A percentile compares a stretch with the other conserved stretches of the same genome.
Evolutionary conservation across 164 flowering plant species (phyloP).

Genomic region (Piper longum): DNA sequence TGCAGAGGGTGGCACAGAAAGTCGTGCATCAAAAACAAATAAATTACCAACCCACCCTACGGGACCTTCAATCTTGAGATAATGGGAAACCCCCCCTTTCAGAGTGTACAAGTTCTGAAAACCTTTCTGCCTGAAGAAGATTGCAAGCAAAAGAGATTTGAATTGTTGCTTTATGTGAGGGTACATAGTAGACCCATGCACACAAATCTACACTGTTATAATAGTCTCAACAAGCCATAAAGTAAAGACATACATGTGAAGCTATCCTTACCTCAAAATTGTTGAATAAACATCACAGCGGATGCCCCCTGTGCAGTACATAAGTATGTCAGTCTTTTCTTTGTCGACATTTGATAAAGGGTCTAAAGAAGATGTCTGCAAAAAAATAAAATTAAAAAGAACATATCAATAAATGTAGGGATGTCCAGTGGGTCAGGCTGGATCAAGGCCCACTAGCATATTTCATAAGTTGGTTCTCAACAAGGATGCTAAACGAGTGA

Average conservation of each 20-base stretch:
- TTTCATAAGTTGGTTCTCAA: too few relatives aligned
- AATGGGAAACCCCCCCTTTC: slow-evolving; percentile 82
- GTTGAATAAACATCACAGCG: slow-evolving; percentile 92
- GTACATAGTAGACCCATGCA: not conserved
- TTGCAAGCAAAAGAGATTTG: not conserved
- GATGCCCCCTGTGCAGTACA: slow-evolving; percentile 98
- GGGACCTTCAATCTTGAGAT: slow-evolving; percentile 73
- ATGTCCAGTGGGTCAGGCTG: too few relatives aligned
- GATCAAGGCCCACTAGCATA: too few relatives aligned
- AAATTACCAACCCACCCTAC: slow-evolving; percentile 75
- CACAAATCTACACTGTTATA: too few relatives aligned
- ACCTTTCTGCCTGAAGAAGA: slow-evolving; percentile 48
- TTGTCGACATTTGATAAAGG: slow-evolving; percentile 60
- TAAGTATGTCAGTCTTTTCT: slow-evolving; percentile 64
- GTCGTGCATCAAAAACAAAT: slow-evolving; percentile 85
- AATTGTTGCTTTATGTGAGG: not conserved
- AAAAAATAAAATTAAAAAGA: slow-evolving; percentile 1
- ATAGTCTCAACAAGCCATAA: not conserved
- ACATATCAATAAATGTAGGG: not conserved
- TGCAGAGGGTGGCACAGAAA: slow-evolving; percentile 73
- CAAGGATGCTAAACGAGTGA: too few relatives aligned
- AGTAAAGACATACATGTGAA: too few relatives aligned
- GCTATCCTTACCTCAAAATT: slow-evolving; percentile 43
- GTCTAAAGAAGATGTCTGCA: slow-evolving; percentile 37
- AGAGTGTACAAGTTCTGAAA: slow-evolving; percentile 72